Base-by-base conservation (phyloP, 805 yeast species). In the Lipomyces yamadae region DNA sequence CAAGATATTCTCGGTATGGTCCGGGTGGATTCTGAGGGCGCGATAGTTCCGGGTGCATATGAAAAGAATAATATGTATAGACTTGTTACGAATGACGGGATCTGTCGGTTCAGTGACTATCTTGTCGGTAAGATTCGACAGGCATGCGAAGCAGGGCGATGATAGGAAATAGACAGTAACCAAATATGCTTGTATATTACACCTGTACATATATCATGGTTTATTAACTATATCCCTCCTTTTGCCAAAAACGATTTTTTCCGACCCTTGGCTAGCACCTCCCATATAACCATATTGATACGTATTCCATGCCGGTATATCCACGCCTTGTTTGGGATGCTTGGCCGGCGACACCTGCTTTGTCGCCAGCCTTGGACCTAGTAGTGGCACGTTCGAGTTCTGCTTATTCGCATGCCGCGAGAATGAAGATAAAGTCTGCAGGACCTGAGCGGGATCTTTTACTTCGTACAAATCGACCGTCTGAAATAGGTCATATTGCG, bases 401-500 rank as follows among this genome's bases (percentile, higher is more conserved):
- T 84, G 78, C 64, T 80, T 81, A 73, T 89, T 83, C 1, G 91
- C 89, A 63, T 85, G 81, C 65, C 97, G 80, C 0, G 95, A 89
- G 56, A 91, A 80, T 1, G 96, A 86, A 73, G 89, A 87, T 54
- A 91, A 79, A 0, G 93, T 84, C 72, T 89, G 86, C n/a, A 88
- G 78, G 0, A 91, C 91, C 70, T 89, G 92, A 59, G 91, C 89
- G 0, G 94, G 92, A 75, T 91, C 96, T 71, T 85, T 83, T 35
- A 79, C 77, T 74, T 91, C 97, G 71, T 80, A 91, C 65, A 91
- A 80, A 75, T 91, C 97, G 5, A 83, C 79, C 0, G 96, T 91
- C 72, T 89, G 92, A 75, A 91, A 91, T 59, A 89, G 78, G 75
- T 91, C 97, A 74, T 90, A 92, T 70, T 89, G 89, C 4, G 92